Conservation (phyloP, 2,329 filamentous ascomycete species). For the Aquanectria penicillioides region DNA sequence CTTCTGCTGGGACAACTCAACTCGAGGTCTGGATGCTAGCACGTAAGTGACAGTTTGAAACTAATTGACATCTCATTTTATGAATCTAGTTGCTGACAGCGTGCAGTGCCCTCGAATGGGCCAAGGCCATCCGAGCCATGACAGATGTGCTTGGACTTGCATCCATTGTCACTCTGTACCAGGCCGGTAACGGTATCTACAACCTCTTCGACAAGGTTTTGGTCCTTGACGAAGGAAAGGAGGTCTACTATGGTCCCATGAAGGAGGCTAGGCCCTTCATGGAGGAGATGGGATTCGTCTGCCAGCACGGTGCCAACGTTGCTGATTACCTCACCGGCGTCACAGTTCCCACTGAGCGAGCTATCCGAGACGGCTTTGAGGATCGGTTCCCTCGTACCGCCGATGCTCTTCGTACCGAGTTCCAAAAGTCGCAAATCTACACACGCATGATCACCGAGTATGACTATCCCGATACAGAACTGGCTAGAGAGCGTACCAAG, state of each 20-base stretch:
- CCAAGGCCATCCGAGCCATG: conserved; percentile 69
- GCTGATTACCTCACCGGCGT: conserved; percentile 74
- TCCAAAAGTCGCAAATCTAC: conserved; percentile 62
- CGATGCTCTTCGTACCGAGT: conserved; percentile 56
- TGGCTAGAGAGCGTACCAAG: conserved; percentile 59
- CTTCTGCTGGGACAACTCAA: conserved; percentile 75
- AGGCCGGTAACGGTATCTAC: conserved; percentile 76
- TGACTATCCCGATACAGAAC: conserved; percentile 61
- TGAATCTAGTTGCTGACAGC: conserved; percentile 2
- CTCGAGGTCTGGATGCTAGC: conserved; percentile 72
- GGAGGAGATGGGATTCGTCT: conserved; percentile 72
- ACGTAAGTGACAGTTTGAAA: conserved; percentile 53
- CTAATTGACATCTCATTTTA: accelerated
- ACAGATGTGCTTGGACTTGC: conserved; percentile 70
- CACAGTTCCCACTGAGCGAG: conserved; percentile 74
- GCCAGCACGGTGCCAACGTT: conserved; percentile 68
- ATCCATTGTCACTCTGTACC: conserved; percentile 73
- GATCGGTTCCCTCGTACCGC: conserved; percentile 57
- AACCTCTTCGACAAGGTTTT: conserved; percentile 77
- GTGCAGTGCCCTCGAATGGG: conserved; percentile 64
- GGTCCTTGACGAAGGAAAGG: conserved; percentile 71
- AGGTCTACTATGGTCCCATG: conserved; percentile 72
- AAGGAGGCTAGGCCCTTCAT: conserved; percentile 70
- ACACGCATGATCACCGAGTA: conserved; percentile 64
- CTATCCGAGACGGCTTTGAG: conserved; percentile 59